phyloP scores from a whole-genome alignment of 192 early-diverging fungal species.

The Kickxella alabastrina region DNA sequence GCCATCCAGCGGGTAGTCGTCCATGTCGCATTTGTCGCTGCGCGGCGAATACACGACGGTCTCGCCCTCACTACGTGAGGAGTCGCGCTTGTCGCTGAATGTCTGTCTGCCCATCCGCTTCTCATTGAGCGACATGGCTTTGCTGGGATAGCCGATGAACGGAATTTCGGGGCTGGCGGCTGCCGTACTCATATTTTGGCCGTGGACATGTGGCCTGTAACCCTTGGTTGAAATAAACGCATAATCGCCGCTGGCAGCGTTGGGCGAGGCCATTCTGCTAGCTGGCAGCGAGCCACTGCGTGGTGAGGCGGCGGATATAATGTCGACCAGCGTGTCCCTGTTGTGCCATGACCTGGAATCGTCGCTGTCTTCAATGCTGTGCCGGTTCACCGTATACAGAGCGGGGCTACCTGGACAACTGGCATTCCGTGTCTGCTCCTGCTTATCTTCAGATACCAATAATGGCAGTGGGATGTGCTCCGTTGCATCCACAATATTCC shows the following conservation, averaged over 20 bases:
- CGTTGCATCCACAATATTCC: too few species aligned
- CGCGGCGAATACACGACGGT: constrained; percentile 45
- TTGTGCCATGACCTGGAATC: constrained; percentile 4
- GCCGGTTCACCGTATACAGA: too few species aligned
- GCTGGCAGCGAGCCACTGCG: background rate
- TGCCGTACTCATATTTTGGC: background rate
- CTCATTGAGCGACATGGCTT: constrained; percentile 6
- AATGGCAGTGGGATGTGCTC: too few species aligned
- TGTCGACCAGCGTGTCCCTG: constrained; percentile 33
- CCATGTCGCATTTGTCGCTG: background rate
- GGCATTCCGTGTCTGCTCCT: too few species aligned
- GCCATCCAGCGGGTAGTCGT: background rate
- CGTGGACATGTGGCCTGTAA: background rate
- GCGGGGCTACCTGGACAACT: too few species aligned
- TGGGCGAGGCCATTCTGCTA: constrained; percentile 3
- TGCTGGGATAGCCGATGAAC: constrained; percentile 3
- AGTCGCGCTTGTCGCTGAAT: constrained; percentile 41
- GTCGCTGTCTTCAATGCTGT: too few species aligned
- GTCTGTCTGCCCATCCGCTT: background rate
- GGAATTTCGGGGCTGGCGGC: background rate
- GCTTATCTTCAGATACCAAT: too few species aligned
- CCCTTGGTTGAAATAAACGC: constrained; percentile 1
- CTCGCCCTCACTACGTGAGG: constrained; percentile 46
- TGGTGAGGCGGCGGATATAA: background rate
- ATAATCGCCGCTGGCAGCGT: constrained; percentile 2